A percentile compares a stretch with the other conserved stretches of the same genome.
phyloP scores from a whole-genome alignment of 2,329 filamentous ascomycete genomes.

The Nemania serpens region DNA sequence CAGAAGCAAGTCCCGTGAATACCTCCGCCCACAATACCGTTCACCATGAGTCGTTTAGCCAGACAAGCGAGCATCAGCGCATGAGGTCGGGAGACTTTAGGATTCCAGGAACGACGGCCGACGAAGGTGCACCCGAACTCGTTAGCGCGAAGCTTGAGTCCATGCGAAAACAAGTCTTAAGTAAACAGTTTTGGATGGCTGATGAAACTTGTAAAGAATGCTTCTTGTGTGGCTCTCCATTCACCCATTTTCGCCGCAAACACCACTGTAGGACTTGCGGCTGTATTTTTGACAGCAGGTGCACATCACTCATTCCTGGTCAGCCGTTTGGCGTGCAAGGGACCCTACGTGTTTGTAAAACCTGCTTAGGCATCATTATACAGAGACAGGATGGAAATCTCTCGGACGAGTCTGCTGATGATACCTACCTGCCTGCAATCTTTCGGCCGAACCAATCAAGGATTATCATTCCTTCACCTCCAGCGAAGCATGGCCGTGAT shows the following conservation, averaged over 20 bases:
- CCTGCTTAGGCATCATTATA: conserved; percentile 88
- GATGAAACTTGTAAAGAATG: conserved; percentile 98
- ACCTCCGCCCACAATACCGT: conserved; percentile 64
- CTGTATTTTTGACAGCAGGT: conserved; percentile 98
- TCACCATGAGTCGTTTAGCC: conserved; percentile 60
- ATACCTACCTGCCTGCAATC: conserved; percentile 68
- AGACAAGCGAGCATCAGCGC: conserved; percentile 51
- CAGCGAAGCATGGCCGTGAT: conserved; percentile 46
- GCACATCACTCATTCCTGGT: conserved; percentile 88
- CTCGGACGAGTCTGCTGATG: conserved; percentile 85
- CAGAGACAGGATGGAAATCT: conserved; percentile 84
- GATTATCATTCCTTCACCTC: conserved; percentile 41
- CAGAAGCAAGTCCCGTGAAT: conserved; percentile 61
- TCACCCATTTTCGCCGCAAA: conserved; percentile 92
- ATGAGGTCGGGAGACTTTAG: conserved; percentile 52
- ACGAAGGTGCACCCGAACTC: conserved; percentile 61
- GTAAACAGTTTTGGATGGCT: conserved; percentile 98
- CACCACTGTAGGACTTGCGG: conserved; percentile 96
- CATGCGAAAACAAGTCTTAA: conserved; percentile 84
- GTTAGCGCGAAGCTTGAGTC: conserved; percentile 68
- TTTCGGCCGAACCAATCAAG: conserved; percentile 60
- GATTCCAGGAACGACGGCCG: conserved; percentile 61
- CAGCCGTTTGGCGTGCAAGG: conserved; percentile 85
- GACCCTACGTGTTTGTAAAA: conserved; percentile 86
- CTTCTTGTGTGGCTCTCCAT: conserved; percentile 87